phyloP scores from a whole-genome alignment of 805 yeast genomes.

The Candida oleophila region DNA sequence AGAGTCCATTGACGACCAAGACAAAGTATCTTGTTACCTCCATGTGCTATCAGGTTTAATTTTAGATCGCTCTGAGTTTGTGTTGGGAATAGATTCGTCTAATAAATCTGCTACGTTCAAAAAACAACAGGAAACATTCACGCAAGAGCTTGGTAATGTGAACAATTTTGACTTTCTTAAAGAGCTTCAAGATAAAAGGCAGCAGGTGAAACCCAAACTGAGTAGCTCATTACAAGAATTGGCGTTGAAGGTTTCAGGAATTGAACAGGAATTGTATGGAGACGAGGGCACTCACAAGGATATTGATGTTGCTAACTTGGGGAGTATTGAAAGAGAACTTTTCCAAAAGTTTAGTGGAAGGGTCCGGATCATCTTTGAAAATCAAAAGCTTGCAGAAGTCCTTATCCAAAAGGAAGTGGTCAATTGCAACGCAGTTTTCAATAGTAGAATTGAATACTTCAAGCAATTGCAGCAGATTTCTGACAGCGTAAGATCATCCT shows the following conservation, averaged over 20 bases:
- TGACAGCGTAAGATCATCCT: slow-evolving; percentile 62
- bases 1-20: slow-evolving; percentile 72
- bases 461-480: slow-evolving; percentile 83
- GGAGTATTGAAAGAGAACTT: slow-evolving; percentile 18
- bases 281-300: slow-evolving; percentile 10
- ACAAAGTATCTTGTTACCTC: slow-evolving; percentile 58
- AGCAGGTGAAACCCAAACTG: slow-evolving; percentile 26
- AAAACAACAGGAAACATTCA: slow-evolving; percentile 20
- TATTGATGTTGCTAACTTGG: slow-evolving; percentile 2
- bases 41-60: slow-evolving; percentile 44
- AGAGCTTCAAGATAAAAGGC: slow-evolving; percentile 19
- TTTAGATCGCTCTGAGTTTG: slow-evolving; percentile 38
- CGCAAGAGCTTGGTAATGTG: slow-evolving; percentile 22
- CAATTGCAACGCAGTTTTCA: slow-evolving; percentile 63
- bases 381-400: slow-evolving; percentile 42
- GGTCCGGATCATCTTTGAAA: slow-evolving; percentile 34
- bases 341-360: slow-evolving; percentile 18
- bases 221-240: slow-evolving; percentile 35
- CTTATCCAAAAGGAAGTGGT: slow-evolving; percentile 48
- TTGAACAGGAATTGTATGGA: slow-evolving; percentile 24
- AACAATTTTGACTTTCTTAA: slow-evolving; percentile 25
- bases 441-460: slow-evolving; percentile 78
- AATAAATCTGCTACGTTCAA: slow-evolving; percentile 15
- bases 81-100: slow-evolving; percentile 34
- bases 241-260: slow-evolving; percentile 23